A percentile compares a stretch with the other conserved stretches of the same genome.
Conservation (phyloP, 2,329 filamentous ascomycete genomes). For the Cladophialophora yegresii region DNA sequence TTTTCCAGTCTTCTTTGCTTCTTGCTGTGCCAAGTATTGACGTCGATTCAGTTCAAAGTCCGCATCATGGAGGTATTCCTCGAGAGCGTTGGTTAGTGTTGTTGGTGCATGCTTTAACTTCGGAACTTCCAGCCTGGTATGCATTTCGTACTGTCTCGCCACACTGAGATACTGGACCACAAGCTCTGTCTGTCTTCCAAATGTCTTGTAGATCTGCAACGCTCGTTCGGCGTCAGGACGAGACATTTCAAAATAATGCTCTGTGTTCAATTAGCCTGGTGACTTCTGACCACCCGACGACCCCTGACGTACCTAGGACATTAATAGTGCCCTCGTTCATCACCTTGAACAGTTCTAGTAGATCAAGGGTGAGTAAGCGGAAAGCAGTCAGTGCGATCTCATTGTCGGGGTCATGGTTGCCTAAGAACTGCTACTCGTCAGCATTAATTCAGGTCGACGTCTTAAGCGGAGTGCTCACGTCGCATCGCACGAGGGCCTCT, state of each 20-base stretch:
- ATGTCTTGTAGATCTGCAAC: conserved; percentile 86
- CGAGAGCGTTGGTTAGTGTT: conserved; percentile 81
- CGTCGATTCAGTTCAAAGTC: conserved; percentile 93
- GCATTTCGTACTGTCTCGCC: conserved; percentile 86
- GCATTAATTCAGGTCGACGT: conserved; percentile 4
- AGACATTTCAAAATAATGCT: conserved; percentile 98
- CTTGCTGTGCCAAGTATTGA: conserved; percentile 87
- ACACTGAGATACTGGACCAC: conserved; percentile 88
- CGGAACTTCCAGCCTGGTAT: conserved; percentile 89
- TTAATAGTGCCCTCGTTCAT: conserved; percentile 98
- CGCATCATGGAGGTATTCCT: conserved; percentile 90
- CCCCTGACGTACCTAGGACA: conserved; percentile 72
- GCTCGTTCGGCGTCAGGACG: conserved; percentile 89
- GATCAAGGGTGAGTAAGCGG: conserved; percentile 82
- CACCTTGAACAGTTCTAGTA: conserved; percentile 86
- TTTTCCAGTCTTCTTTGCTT: conserved; percentile 56
- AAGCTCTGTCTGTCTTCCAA: conserved; percentile 86
- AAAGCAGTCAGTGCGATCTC: conserved; percentile 96
- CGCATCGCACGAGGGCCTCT: conserved; percentile 79
- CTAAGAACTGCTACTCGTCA: conserved; percentile 66
- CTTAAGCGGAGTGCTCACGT: conserved; percentile 60
- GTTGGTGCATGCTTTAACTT: conserved; percentile 97
- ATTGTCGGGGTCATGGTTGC: conserved; percentile 79
- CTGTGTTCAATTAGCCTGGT: conserved; percentile 49
- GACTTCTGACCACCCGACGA: conserved; percentile 18